These are phyloP conservation scores for Neurospora cerealis DNA, from an alignment of 495 filamentous ascomycete species.

Conservation along the genomic window DNA sequence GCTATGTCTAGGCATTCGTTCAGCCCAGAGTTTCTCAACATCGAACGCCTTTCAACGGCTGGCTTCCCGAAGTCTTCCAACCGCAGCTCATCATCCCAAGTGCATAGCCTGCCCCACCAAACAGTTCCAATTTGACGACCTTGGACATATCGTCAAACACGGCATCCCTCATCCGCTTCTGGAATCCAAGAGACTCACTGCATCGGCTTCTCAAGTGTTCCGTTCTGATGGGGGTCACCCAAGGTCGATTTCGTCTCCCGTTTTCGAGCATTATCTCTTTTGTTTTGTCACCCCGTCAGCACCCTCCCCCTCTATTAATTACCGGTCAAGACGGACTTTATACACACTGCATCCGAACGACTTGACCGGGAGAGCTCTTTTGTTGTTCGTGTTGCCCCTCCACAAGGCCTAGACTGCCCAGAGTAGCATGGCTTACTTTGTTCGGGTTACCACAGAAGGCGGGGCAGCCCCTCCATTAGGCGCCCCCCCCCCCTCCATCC, in stretches of 20 bases:
- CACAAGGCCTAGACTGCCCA: background rate
- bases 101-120: background rate
- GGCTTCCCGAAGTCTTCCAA: background rate
- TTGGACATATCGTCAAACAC: background rate
- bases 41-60: background rate
- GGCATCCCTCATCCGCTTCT: background rate
- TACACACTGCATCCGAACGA: background rate
- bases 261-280: background rate
- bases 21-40: background rate
- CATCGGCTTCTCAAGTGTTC: background rate
- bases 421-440: background rate
- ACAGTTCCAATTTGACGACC: background rate
- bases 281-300: background rate
- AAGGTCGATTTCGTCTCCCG: background rate
- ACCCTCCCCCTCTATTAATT: background rate
- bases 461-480: background rate
- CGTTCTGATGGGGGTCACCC: background rate
- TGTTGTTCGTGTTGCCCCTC: background rate
- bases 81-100: background rate
- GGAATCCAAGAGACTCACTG: background rate
- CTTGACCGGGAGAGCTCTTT: background rate
- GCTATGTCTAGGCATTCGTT: background rate
- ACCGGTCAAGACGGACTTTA: background rate
- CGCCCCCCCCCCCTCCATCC: background rate
- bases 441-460: background rate